phyloP scores from a whole-genome alignment of 257 asterid species.

The Solanum sparsipilum region DNA sequence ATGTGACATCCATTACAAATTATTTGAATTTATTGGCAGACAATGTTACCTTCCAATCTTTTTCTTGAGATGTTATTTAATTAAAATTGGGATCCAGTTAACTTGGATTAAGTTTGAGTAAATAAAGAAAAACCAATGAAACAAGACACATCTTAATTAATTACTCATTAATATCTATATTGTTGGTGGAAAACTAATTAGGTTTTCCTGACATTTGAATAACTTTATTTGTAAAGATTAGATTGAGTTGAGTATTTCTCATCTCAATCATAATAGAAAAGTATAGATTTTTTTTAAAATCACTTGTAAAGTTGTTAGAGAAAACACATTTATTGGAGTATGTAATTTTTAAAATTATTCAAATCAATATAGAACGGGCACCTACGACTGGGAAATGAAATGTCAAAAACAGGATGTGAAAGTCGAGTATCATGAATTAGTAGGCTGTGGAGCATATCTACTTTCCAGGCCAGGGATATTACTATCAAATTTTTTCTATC shows the following conservation, averaged over 20 bases:
- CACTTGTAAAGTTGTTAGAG: accelerated
- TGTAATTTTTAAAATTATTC: too few species aligned
- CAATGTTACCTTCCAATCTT: neutral
- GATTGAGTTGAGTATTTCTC: neutral
- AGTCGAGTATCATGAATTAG: neutral
- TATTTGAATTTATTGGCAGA: neutral
- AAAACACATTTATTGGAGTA: too few species aligned
- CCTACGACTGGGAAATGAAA: too few species aligned
- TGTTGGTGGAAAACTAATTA: neutral
- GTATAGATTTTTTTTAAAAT: neutral
- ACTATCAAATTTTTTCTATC: too few species aligned
- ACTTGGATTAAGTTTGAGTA: neutral
- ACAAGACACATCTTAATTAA: neutral
- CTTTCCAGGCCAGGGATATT: too few species aligned
- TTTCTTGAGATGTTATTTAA: neutral
- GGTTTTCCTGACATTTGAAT: neutral
- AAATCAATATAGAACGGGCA: too few species aligned
- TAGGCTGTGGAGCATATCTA: too few species aligned
- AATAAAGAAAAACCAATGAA: neutral
- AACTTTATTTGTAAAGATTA: neutral
- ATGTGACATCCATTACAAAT: conserved; percentile 1
- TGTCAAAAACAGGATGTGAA: too few species aligned
- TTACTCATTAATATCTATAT: neutral
- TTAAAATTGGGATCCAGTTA: neutral
- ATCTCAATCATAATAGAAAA: neutral